Conservation (phyloP, 768 basidiomycete genomes). For the Tephrocybe rancida region DNA sequence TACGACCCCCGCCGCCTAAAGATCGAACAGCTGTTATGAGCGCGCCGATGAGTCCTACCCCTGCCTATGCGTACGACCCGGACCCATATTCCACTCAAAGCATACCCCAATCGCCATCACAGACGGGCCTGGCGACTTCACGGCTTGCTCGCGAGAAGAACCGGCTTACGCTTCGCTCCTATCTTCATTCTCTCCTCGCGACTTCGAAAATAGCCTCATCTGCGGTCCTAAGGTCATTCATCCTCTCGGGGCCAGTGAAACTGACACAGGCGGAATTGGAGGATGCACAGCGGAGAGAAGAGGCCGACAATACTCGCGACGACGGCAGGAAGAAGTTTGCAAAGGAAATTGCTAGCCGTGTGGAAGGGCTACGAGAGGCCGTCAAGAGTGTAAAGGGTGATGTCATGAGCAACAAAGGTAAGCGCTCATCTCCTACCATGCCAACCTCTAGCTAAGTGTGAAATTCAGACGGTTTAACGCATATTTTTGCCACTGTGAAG, state of each 20-base stretch:
- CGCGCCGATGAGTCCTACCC: slow-evolving; percentile 39
- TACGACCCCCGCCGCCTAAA: slow-evolving; percentile 85
- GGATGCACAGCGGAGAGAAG: slow-evolving; percentile 80
- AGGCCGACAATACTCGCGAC: slow-evolving; percentile 86
- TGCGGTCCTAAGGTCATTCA: slow-evolving; percentile 83
- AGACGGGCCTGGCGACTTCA: slow-evolving; percentile 30
- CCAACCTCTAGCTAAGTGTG: not conserved
- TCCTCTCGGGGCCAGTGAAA: slow-evolving; percentile 73
- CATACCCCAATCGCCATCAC: slow-evolving; percentile 21
- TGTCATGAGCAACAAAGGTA: slow-evolving; percentile 79
- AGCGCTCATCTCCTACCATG: not conserved
- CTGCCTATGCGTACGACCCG: slow-evolving; percentile 17
- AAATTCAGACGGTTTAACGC: slow-evolving; percentile 76
- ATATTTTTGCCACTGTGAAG: slow-evolving; percentile 89
- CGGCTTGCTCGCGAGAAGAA: slow-evolving; percentile 92
- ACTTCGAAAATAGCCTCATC: slow-evolving; percentile 79
- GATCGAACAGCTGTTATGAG: slow-evolving; percentile 76
- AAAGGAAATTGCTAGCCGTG: slow-evolving; percentile 81
- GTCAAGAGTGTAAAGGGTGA: slow-evolving; percentile 91
- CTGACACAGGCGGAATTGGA: slow-evolving; percentile 74
- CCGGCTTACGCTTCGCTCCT: slow-evolving; percentile 88
- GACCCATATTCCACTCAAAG: not conserved
- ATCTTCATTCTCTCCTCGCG: slow-evolving; percentile 80
- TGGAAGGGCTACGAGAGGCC: slow-evolving; percentile 83
- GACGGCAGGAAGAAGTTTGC: slow-evolving; percentile 87